These are phyloP conservation scores for Ustanciosporium gigantosporum DNA, from an alignment of 1,284 basidiomycete species.

Conservation along the genomic window DNA sequence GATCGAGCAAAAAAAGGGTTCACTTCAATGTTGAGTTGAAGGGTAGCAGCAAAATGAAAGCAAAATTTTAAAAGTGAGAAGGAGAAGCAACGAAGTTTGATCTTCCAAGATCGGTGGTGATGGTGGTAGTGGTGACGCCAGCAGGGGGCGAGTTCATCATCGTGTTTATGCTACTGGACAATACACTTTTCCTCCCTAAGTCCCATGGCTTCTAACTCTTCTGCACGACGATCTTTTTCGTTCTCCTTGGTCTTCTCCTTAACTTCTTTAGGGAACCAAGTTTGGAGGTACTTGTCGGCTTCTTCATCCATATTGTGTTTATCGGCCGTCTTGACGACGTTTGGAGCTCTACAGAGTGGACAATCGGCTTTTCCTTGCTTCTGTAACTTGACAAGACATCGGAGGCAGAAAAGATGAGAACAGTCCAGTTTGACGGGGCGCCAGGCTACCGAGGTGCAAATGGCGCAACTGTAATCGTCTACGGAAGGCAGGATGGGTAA, in stretches of 20 bases:
- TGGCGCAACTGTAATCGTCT: conserved; percentile 69
- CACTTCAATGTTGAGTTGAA: no score
- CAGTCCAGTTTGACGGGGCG: conserved; percentile 74
- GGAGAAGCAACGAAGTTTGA: no score
- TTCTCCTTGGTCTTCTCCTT: conserved; percentile 76
- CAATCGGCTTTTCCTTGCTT: conserved; percentile 77
- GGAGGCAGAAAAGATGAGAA: conserved; percentile 86
- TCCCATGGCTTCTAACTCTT: conserved; percentile 73
- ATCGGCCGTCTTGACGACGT: conserved; percentile 53
- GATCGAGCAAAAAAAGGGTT: no score
- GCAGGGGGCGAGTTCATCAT: no score
- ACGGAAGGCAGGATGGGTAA: conserved; percentile 81
- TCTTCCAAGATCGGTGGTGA: no score
- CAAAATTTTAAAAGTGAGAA: no score
- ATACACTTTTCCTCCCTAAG: conserved; percentile 60
- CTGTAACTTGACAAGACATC: conserved; percentile 92
- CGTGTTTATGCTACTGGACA: no score
- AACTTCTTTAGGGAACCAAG: conserved; percentile 89
- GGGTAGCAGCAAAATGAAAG: no score
- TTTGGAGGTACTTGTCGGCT: conserved; percentile 80
- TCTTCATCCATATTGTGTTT: conserved; percentile 73
- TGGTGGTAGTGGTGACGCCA: no score
- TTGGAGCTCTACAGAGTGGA: conserved; percentile 71
- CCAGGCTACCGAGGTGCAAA: conserved; percentile 63
- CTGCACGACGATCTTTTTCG: conserved; percentile 74